A percentile compares a stretch with the other conserved stretches of the same genome.
These are phyloP conservation scores for Hordeum pubiflorum DNA, from an alignment of 202 grass and related monocot genomes.

Conservation along the genomic window DNA sequence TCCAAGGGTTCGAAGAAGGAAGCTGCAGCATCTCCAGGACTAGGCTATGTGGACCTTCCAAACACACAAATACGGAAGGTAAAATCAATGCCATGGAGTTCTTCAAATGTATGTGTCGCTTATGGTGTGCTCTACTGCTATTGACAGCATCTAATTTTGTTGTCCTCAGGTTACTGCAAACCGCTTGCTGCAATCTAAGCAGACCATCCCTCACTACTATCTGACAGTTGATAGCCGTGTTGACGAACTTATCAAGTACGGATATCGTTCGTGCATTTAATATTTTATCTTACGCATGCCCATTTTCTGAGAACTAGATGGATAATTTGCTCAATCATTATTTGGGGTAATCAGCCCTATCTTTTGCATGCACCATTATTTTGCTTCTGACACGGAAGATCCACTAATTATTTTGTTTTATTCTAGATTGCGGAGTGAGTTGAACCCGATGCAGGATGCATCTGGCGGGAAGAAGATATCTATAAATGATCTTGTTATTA, in stretches of 20 bases:
- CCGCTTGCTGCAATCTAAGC: slow-evolving; percentile 54
- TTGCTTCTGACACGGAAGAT: neutral
- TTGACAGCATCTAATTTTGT: neutral
- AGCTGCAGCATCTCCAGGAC: slow-evolving; percentile 16
- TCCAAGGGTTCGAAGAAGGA: slow-evolving; percentile 32
- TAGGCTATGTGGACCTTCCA: slow-evolving; percentile 54
- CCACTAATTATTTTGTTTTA: neutral
- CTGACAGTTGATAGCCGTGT: slow-evolving; percentile 52
- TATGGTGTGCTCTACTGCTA: neutral
- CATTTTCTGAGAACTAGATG: neutral
- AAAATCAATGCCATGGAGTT: neutral
- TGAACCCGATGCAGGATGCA: slow-evolving; percentile 61
- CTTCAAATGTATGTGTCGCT: neutral
- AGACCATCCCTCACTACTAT: slow-evolving; percentile 73
- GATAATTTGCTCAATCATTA: neutral
- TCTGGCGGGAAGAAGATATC: slow-evolving; percentile 69
- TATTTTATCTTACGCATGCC: neutral
- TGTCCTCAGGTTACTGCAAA: slow-evolving; percentile 53
- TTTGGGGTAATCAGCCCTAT: neutral
- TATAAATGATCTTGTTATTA: slow-evolving; percentile 65
- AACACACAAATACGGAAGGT: slow-evolving; percentile 66
- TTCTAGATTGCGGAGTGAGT: slow-evolving; percentile 39
- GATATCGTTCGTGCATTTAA: neutral
- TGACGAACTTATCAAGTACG: slow-evolving; percentile 68
- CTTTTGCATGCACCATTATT: neutral